Conservation (phyloP, 768 basidiomycete genomes). For the Naganishia friedmannii region DNA sequence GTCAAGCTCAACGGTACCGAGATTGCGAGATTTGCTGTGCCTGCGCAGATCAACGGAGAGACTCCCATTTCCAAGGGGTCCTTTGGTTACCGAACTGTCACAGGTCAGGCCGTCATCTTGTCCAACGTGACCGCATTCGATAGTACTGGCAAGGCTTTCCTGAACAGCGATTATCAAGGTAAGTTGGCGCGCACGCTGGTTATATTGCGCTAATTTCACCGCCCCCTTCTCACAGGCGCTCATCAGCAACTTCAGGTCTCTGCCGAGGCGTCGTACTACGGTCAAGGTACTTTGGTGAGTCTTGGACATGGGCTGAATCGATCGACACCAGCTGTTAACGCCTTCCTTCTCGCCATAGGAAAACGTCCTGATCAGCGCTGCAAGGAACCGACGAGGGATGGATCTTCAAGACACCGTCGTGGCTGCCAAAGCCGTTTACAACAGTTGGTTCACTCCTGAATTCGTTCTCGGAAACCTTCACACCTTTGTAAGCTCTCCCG, state of each 20-base stretch:
- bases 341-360: background rate
- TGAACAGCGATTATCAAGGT: constrained; percentile 17
- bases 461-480: constrained; percentile 10
- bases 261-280: constrained; percentile 9
- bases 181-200: background rate
- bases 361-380: constrained; percentile 9
- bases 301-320: background rate
- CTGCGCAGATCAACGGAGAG: constrained; percentile 2
- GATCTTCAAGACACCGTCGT: constrained; percentile 16
- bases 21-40: constrained; percentile 9
- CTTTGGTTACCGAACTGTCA: constrained; percentile 9
- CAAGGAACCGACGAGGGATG: constrained; percentile 6
- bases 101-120: constrained; percentile 4
- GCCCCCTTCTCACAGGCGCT: background rate
- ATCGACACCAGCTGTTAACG: background rate
- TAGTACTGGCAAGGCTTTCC: background rate
- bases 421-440: constrained; percentile 9
- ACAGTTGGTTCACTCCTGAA: constrained; percentile 15
- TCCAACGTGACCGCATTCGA: constrained; percentile 10
- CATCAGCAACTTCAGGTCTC: constrained; percentile 10
- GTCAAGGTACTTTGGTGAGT: constrained; percentile 12
- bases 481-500: background rate
- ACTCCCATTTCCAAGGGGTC: background rate
- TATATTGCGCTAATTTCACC: background rate
- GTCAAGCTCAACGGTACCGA: constrained; percentile 2